Conservation (phyloP, 768 basidiomycete genomes). For the Gloeophyllum trabeum region DNA sequence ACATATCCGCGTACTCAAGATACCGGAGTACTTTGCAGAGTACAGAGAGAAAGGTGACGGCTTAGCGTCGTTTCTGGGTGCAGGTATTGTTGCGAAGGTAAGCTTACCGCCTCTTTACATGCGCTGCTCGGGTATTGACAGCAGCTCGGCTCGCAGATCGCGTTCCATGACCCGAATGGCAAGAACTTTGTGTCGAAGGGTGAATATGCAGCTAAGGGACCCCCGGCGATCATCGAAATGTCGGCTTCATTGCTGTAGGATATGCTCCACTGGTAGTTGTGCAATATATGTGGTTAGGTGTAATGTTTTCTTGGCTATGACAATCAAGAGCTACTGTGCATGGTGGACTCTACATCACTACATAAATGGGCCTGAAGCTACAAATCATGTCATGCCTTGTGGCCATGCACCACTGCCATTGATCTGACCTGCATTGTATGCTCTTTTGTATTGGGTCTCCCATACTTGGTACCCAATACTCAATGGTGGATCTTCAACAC, state of each 20-base stretch:
- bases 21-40: slow-evolving; percentile 89
- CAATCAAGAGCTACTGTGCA: too few species aligned
- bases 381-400: too few species aligned
- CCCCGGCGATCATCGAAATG: slow-evolving; percentile 67
- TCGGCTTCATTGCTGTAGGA: slow-evolving; percentile 57
- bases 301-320: too few species aligned
- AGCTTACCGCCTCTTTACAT: slow-evolving; percentile 6
- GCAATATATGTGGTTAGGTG: not conserved
- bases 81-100: slow-evolving; percentile 81
- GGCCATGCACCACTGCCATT: too few species aligned
- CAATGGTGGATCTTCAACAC: too few species aligned
- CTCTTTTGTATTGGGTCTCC: too few species aligned
- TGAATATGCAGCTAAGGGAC: slow-evolving; percentile 66
- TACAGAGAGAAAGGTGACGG: slow-evolving; percentile 81
- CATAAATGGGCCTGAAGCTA: too few species aligned
- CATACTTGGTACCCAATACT: too few species aligned
- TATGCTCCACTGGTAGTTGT: slow-evolving; percentile 3
- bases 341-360: too few species aligned
- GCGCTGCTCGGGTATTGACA: slow-evolving; percentile 1
- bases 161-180: slow-evolving; percentile 57
- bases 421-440: too few species aligned
- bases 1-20: slow-evolving; percentile 43
- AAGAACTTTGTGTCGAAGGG: slow-evolving; percentile 71
- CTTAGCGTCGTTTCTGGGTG: slow-evolving; percentile 69
- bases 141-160: slow-evolving; percentile 34